These are phyloP conservation scores for Pilaira anomala DNA, from an alignment of 192 early-diverging fungal genomes.

Conservation along the genomic window DNA sequence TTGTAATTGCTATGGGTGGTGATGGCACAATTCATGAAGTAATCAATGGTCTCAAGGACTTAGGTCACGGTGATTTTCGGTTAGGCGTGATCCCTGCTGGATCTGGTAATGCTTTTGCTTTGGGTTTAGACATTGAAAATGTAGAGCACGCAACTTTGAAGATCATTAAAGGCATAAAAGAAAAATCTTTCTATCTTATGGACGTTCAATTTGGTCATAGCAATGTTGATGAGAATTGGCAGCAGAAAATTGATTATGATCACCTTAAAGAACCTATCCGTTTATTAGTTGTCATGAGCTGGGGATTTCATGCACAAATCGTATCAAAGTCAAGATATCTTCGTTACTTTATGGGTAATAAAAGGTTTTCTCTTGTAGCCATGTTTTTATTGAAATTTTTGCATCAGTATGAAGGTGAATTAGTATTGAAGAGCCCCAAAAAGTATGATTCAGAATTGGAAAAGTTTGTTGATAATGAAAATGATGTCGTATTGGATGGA, in stretches of 20 bases:
- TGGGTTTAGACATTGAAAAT: conserved; percentile 33
- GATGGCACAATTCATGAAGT: conserved; percentile 52
- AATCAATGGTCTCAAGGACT: conserved; percentile 44
- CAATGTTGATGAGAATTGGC: conserved; percentile 21
- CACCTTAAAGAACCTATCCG: not conserved
- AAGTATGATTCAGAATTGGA: conserved; percentile 16
- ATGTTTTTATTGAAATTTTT: conserved; percentile 39
- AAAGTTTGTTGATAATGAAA: not conserved
- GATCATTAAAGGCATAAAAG: conserved; percentile 29
- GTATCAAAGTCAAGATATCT: conserved; percentile 47
- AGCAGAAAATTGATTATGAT: conserved; percentile 20
- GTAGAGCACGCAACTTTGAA: conserved; percentile 38
- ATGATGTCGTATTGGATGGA: not conserved
- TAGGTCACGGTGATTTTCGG: conserved; percentile 16
- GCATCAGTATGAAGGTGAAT: conserved; percentile 37
- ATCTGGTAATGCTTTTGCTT: conserved; percentile 48
- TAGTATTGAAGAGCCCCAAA: conserved; percentile 32
- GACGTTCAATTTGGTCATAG: conserved; percentile 31
- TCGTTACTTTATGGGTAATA: conserved; percentile 44
- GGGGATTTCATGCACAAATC: conserved; percentile 50
- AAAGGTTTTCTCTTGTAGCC: conserved; percentile 42
- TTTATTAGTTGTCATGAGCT: conserved; percentile 45
- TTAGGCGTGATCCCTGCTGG: conserved; percentile 45
- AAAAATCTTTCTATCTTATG: conserved; percentile 31
- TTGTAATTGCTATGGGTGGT: conserved; percentile 46